Conservation (phyloP, 2,329 filamentous ascomycete species). For the Colletotrichum caudatum region DNA sequence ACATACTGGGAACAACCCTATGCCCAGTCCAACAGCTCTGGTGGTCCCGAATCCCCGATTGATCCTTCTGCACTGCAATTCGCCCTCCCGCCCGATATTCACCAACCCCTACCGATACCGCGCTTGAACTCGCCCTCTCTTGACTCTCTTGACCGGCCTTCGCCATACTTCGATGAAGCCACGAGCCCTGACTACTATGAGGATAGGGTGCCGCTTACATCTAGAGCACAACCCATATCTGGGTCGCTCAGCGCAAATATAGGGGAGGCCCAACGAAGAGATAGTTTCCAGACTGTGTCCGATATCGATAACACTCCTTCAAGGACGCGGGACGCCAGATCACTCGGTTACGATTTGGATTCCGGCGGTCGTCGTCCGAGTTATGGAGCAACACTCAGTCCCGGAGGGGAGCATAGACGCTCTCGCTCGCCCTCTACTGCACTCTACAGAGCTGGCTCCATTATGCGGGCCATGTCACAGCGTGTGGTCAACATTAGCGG, state of each 20-base stretch:
- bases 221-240: slow-evolving; percentile 67
- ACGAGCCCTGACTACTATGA: slow-evolving; percentile 61
- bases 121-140: slow-evolving; percentile 41
- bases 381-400: slow-evolving; percentile 68
- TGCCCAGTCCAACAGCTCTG: slow-evolving; percentile 51
- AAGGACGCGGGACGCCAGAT: slow-evolving; percentile 62
- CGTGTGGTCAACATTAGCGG: slow-evolving; percentile 98
- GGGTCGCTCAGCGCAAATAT: slow-evolving; percentile 59
- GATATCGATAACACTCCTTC: slow-evolving; percentile 68
- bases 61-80: slow-evolving; percentile 66
- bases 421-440: slow-evolving; percentile 75
- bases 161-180: slow-evolving; percentile 50
- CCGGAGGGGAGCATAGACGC: slow-evolving; percentile 60
- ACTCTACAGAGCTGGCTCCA: slow-evolving; percentile 77
- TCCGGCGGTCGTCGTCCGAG: slow-evolving; percentile 71
- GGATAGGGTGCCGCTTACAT: slow-evolving; percentile 69
- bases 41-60: slow-evolving; percentile 62
- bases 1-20: slow-evolving; percentile 67
- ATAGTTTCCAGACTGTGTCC: slow-evolving; percentile 70
- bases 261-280: slow-evolving; percentile 57
- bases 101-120: slow-evolving; percentile 45
- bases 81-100: slow-evolving; percentile 66
- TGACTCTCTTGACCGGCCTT: slow-evolving; percentile 49
- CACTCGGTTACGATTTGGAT: slow-evolving; percentile 63
- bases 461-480: slow-evolving; percentile 90